Conservation (phyloP, 305 asterid species). For the Fraxinus baroniana region DNA sequence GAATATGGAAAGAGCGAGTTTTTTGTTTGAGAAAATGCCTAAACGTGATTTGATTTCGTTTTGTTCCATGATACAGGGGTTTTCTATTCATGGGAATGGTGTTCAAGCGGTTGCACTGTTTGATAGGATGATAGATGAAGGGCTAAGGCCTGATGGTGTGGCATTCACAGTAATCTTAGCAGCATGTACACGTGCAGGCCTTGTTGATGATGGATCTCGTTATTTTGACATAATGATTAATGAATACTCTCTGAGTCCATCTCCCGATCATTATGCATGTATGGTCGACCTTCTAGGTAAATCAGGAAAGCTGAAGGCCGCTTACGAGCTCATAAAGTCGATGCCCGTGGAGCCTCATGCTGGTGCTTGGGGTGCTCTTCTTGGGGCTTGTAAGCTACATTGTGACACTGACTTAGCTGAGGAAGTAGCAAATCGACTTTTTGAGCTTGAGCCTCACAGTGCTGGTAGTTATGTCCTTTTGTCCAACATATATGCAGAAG, state of each 20-base stretch:
- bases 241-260: conserved; percentile 44
- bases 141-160: conserved; percentile 62
- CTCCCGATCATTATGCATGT: conserved; percentile 77
- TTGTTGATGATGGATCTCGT: conserved; percentile 60
- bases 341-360: conserved; percentile 59
- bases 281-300: conserved; percentile 71
- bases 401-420: conserved; percentile 52
- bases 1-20: conserved; percentile 56
- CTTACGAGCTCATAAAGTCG: conserved; percentile 58
- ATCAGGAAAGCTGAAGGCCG: conserved; percentile 63
- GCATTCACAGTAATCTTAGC: conserved; percentile 68
- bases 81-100: conserved; percentile 55
- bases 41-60: conserved; percentile 53
- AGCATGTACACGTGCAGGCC: conserved; percentile 58
- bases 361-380: conserved; percentile 92
- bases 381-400: conserved; percentile 63
- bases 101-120: conserved; percentile 51
- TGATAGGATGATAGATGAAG: conserved; percentile 63
- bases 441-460: conserved; percentile 63
- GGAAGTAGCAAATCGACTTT: conserved; percentile 47
- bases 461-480: conserved; percentile 49
- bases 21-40: conserved; percentile 56
- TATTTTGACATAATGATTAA: conserved; percentile 45
- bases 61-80: conserved; percentile 77
- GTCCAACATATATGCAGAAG: conserved; percentile 67